Base-by-base conservation (phyloP, 345 rosid species). In the Reutealis trisperma region DNA sequence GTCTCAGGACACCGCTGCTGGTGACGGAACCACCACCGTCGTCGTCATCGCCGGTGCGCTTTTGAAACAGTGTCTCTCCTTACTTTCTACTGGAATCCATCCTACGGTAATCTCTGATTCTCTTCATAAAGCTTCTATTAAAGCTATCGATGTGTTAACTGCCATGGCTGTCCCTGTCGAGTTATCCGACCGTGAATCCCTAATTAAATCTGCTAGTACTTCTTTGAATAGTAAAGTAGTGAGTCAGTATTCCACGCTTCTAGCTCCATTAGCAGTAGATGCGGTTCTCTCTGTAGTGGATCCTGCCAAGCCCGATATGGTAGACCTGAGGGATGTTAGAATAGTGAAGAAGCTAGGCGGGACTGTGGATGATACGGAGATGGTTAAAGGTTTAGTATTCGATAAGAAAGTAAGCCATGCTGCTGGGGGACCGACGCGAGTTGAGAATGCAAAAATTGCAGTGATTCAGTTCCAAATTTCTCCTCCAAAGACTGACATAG, bases 381-480 rank as follows among this genome's bases (percentile, higher is more conserved):
- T 90, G 45, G 95, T 96, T 8, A 92, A 87, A 72, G 99, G 99
- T 55, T 82, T 96, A 86, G 97, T 94, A 8, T 96, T 96, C 68
- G 97, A 92, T 72, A 96, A 92, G 88, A 96, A 94, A 75, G 99
- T 85, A 71, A 96, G 99, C 24, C 98, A 90, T 70, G 94, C 98
- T 0, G 90, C 97, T 4, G 97, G 98, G 2, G 99, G 99, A 0
- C 97, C 89, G 0, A 93, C 98, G 0, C 82, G 97, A 2, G 82
- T 93, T 66, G 99, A 96, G 74, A 92, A 96, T 57, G 99, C 99
- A 0, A 96, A 92, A 87, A 90, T 96, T 47, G 99, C 92, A 5
- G 98, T 94, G 82, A 96, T 96, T 79, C 99, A 96, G 87, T 96
- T 96, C 80, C 99, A 96, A 86, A 96, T 96, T 85, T 92, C 97